Evolutionary conservation across 768 basidiomycete species (phyloP).

Genomic region (Pulveroboletus frians): DNA sequence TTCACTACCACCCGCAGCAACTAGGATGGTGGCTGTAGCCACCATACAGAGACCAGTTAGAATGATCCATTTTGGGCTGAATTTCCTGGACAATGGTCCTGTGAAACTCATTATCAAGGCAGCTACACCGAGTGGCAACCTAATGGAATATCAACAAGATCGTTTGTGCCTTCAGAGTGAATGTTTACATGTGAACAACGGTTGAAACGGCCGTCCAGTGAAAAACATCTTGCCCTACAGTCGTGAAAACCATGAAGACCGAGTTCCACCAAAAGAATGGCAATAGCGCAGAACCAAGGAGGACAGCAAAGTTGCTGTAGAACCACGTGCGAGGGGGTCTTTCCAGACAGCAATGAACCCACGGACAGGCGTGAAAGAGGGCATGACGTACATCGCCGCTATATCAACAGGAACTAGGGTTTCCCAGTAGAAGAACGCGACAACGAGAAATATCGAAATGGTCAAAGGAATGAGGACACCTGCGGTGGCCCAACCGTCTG

Average conservation of each 20-base stretch:
- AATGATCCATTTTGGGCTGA: conserved; percentile 43
- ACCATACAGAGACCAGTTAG: conserved; percentile 37
- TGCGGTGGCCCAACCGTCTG: conserved; percentile 44
- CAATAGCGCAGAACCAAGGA: conserved; percentile 35
- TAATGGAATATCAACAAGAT: conserved; percentile 13
- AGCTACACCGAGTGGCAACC: conserved; percentile 39
- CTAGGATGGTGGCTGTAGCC: conserved; percentile 36
- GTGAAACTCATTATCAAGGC: conserved; percentile 36
- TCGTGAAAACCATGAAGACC: conserved; percentile 32
- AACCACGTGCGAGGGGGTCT: conserved; percentile 43
- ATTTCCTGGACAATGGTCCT: conserved; percentile 34
- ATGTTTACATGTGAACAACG: conserved; percentile 36
- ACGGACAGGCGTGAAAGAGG: neutral
- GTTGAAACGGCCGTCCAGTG: conserved; percentile 38
- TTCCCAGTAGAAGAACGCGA: conserved; percentile 51
- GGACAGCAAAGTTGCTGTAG: conserved; percentile 37
- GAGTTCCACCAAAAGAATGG: conserved; percentile 41
- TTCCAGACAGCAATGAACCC: neutral
- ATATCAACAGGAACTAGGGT: conserved; percentile 33
- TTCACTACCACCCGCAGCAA: conserved; percentile 39
- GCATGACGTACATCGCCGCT: conserved; percentile 38
- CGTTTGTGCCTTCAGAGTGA: neutral
- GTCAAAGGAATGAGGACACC: conserved; percentile 43
- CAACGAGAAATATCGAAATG: conserved; percentile 37
- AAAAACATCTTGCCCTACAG: conserved; percentile 39